phyloP scores from a whole-genome alignment of 768 basidiomycete genomes.

The Psilocybe subaeruginosa region DNA sequence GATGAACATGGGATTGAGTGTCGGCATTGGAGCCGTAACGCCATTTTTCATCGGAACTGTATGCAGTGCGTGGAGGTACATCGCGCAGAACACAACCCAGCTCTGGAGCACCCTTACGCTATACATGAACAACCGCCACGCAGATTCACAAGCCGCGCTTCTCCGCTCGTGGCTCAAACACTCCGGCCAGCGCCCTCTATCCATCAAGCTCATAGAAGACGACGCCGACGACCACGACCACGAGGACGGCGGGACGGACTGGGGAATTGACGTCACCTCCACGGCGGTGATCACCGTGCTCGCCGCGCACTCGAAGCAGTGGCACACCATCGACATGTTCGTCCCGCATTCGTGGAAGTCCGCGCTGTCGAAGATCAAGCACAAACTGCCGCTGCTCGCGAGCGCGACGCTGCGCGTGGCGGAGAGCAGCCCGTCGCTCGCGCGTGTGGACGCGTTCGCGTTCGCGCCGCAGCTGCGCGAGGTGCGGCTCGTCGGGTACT shows the following conservation, averaged over 20 bases:
- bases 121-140: conserved; percentile 15
- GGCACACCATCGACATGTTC: conserved; percentile 25
- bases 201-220: conserved; percentile 22
- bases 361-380: conserved; percentile 8
- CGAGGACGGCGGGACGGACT: conserved; percentile 12
- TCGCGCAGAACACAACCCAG: conserved; percentile 18
- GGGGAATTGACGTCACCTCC: conserved; percentile 20
- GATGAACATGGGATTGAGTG: conserved; percentile 14
- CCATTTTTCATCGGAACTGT: conserved; percentile 23
- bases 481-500: conserved; percentile 22
- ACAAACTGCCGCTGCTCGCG: conserved; percentile 20
- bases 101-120: conserved; percentile 21
- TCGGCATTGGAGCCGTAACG: conserved; percentile 19
- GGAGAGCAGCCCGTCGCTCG: conserved; percentile 18
- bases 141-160: conserved; percentile 18
- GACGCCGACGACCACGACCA: conserved; percentile 13
- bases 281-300: conserved; percentile 21
- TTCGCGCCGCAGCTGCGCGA: conserved; percentile 18
- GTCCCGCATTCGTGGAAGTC: conserved; percentile 21
- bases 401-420: conserved; percentile 20
- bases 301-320: conserved; percentile 16
- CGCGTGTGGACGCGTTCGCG: conserved; percentile 18
- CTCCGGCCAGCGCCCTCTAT: conserved; percentile 18
- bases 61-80: conserved; percentile 22
- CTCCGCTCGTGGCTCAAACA: conserved; percentile 23